Conservation (phyloP, 805 yeast genomes). For the Myxozyma melibiosi region DNA sequence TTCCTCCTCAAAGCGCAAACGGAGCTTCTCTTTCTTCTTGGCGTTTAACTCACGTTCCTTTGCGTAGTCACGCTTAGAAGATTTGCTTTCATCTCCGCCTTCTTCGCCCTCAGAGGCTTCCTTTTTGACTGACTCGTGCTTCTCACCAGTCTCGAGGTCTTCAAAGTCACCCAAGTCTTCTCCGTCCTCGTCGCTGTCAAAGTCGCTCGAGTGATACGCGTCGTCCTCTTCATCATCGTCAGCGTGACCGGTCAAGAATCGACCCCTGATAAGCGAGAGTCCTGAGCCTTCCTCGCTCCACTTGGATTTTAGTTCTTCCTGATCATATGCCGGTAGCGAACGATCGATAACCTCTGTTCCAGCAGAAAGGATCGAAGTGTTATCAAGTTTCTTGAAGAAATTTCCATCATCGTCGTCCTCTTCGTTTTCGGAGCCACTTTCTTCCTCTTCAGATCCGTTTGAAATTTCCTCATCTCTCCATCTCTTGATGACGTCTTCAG, state of each 20-base stretch:
- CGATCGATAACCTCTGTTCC: conserved; percentile 28
- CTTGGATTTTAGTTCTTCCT: conserved; percentile 29
- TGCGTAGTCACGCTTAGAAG: conserved; percentile 53
- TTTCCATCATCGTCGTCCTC: conserved; percentile 35
- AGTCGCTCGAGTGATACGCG: conserved; percentile 44
- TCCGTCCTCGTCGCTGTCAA: conserved; percentile 58
- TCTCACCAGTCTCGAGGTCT: conserved; percentile 40
- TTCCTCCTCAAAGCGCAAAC: conserved; percentile 83
- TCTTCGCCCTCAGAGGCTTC: conserved; percentile 42
- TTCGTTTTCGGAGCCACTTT: conserved; percentile 35
- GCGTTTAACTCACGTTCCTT: conserved; percentile 82
- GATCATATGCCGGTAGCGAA: conserved; percentile 29
- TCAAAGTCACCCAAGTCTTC: conserved; percentile 50
- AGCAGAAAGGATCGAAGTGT: conserved; percentile 22
- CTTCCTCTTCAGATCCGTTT: conserved; percentile 49
- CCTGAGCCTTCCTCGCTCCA: conserved; percentile 28
- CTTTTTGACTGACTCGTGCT: conserved; percentile 45
- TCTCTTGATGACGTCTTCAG: conserved; percentile 68
- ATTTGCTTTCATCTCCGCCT: conserved; percentile 23
- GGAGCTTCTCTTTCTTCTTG: conserved; percentile 82
- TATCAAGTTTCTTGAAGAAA: conserved; percentile 41
- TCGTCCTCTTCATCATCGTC: conserved; percentile 43
- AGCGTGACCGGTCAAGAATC: conserved; percentile 31
- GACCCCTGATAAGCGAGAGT: conserved; percentile 16
- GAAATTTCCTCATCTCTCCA: conserved; percentile 57